Conservation (phyloP, 2,329 filamentous ascomycete genomes). For the Metarhizium guizhouense region DNA sequence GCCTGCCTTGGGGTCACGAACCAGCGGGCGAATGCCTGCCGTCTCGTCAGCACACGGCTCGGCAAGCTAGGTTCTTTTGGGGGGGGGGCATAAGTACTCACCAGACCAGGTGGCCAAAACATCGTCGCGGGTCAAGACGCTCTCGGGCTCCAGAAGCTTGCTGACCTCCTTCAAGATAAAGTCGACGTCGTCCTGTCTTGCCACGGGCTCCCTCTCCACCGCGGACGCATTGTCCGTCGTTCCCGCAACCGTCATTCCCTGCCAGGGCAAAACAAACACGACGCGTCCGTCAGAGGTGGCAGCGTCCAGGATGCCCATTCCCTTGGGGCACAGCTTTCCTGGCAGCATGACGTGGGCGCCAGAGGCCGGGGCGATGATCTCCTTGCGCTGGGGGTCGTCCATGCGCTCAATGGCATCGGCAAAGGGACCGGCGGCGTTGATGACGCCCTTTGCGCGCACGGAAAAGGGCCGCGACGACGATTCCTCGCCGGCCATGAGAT, state of each 20-base stretch:
- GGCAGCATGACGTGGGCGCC: constrained; percentile 79
- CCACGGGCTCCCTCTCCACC: constrained; percentile 60
- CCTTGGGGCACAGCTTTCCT: constrained; percentile 66
- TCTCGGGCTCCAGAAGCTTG: constrained; percentile 67
- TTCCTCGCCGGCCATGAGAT: constrained; percentile 52
- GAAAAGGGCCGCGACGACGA: constrained; percentile 51
- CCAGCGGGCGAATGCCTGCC: constrained; percentile 61
- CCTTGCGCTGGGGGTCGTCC: constrained; percentile 59
- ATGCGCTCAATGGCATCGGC: constrained; percentile 72
- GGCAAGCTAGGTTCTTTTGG: too few relatives aligned
- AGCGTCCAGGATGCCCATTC: constrained; percentile 78
- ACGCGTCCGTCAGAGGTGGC: constrained; percentile 77
- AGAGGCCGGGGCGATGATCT: constrained; percentile 72
- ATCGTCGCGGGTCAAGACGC: constrained; percentile 64
- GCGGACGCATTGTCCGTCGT: constrained; percentile 69
- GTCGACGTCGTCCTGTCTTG: constrained; percentile 68
- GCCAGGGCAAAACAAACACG: constrained; percentile 82
- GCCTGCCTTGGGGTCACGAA: constrained; percentile 71
- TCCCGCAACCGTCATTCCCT: constrained; percentile 77
- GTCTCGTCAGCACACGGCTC: background rate
- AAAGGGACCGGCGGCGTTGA: constrained; percentile 80
- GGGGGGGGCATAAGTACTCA: constrained; percentile 23
- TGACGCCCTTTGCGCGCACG: constrained; percentile 70
- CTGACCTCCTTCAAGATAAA: constrained; percentile 75
- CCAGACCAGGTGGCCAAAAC: constrained; percentile 77